Conservation (phyloP, 495 filamentous ascomycete genomes). For the Neurospora sp. region DNA sequence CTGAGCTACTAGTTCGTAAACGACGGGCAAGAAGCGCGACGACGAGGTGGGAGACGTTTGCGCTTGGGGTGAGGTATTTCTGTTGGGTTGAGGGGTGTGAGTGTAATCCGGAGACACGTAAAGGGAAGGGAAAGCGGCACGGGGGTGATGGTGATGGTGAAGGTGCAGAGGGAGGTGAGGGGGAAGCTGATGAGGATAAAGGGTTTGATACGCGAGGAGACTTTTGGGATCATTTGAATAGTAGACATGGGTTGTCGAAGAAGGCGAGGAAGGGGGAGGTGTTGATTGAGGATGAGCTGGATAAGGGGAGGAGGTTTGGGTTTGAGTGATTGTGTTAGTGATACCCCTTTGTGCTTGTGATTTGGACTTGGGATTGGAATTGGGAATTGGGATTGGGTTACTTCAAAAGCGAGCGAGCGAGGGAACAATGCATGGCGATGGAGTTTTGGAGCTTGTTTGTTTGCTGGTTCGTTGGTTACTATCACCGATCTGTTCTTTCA, state of each 20-base stretch:
- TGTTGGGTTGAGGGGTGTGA: constrained; percentile 18
- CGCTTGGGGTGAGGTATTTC: constrained; percentile 20
- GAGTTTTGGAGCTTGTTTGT: too few relatives aligned
- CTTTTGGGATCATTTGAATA: constrained; percentile 20
- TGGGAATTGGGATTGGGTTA: too few relatives aligned
- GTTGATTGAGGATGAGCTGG: constrained; percentile 18
- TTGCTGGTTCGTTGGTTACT: too few relatives aligned
- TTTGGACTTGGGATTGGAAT: background rate
- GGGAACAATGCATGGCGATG: background rate
- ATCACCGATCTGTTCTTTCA: background rate
- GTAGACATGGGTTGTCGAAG: constrained; percentile 11
- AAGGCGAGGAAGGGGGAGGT: constrained; percentile 6
- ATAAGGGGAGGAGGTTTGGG: constrained; percentile 21
- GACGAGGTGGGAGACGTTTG: constrained; percentile 23
- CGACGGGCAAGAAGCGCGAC: constrained; percentile 7
- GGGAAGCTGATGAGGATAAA: background rate
- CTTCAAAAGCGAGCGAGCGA: background rate
- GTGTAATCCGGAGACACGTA: background rate
- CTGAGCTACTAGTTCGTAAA: constrained; percentile 12
- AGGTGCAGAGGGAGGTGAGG: background rate
- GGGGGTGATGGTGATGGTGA: too few relatives aligned
- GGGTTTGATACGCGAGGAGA: constrained; percentile 15
- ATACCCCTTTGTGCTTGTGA: background rate
- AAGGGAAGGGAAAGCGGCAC: too few relatives aligned
- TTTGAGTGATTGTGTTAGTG: background rate